Percentiles rank a stretch among this genome's conserved stretches.
These are phyloP conservation scores for Gracilaria caudata DNA, from an alignment of 23 red algal genomes.

Conservation along the genomic window DNA sequence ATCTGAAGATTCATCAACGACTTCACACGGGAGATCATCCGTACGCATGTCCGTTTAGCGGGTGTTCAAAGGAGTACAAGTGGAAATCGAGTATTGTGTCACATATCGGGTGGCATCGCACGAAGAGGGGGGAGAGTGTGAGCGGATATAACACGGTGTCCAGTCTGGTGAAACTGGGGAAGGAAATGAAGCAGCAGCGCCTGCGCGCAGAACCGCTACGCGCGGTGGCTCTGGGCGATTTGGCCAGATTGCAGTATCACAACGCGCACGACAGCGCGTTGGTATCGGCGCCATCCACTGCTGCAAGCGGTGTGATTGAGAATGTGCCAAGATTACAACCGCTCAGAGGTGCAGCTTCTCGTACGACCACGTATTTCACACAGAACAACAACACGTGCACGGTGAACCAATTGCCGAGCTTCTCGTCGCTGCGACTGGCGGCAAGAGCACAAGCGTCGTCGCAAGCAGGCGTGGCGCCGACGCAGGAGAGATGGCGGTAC, in stretches of 20 bases:
- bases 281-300: too few relatives aligned
- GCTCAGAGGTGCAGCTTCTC: too few relatives aligned
- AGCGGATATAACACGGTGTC: not conserved
- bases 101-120: slow-evolving; percentile 60
- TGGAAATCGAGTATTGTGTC: slow-evolving; percentile 78
- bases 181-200: not conserved
- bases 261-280: too few relatives aligned
- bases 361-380: too few relatives aligned
- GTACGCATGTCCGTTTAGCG: slow-evolving; percentile 48
- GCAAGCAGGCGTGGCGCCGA: not conserved
- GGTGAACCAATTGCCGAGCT: not conserved
- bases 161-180: not conserved
- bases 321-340: too few relatives aligned
- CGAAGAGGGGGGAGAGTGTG: not conserved
- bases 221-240: too few relatives aligned
- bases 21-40: slow-evolving; percentile 57
- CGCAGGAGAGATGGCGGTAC: not conserved
- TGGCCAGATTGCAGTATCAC: too few relatives aligned
- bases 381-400: too few relatives aligned
- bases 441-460: not conserved
- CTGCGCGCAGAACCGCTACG: not conserved
- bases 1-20: slow-evolving; percentile 71
- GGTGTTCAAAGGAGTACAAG: slow-evolving; percentile 51
- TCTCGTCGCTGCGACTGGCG: not conserved
- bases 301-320: too few relatives aligned